Base-by-base conservation (phyloP, 2,329 filamentous ascomycete species). In the Aspergillus alliaceus region DNA sequence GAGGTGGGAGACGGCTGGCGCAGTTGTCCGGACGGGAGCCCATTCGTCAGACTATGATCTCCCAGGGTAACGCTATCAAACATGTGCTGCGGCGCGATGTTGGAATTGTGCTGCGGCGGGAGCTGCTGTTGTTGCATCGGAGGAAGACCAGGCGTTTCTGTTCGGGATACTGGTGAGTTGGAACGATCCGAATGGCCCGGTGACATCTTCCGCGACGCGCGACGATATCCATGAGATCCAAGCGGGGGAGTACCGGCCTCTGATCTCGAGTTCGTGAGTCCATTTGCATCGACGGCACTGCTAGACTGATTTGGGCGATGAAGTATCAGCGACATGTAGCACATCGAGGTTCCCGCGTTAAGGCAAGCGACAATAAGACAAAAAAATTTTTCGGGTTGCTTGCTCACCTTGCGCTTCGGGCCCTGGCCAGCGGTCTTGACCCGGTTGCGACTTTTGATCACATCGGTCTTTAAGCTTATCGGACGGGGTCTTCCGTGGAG, bases 381-480 rank as follows among this genome's bases (percentile, higher is more conserved):
- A 53, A 57, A 59, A 70, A 69, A 68, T 60, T 64, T 64, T 66
- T 66, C 59, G 55, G 34, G 37, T 44, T 54, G n/a, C 40, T 55
- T 49, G 71, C 77, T 70, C 79, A 91, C 91, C 87, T 96, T 96
- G 77, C 92, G 93, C 69, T 91, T 90, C 47, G 88, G 86, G 61
- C 90, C 85, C 68, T 93, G 84, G 2, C 81, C 90, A 8, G 90
- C 86, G 53, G 92, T 95, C 82, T 98, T 98, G 67, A 98, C 93
- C 64, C 95, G 88, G 78, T 99, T 99, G 70, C 95, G 91, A 80
- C 93, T 97, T 82, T 99, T 99, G 80, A 99, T 99, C 66, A 98
- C 93, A 81, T 99, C 95, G 49, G 95, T 98, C 83, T 99, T 99
- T 68, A 99, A 84, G 67, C 91, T 96, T 74, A 96, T 97, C 66